phyloP scores from a whole-genome alignment of 805 yeast species.

The Starmera dryadoides region DNA sequence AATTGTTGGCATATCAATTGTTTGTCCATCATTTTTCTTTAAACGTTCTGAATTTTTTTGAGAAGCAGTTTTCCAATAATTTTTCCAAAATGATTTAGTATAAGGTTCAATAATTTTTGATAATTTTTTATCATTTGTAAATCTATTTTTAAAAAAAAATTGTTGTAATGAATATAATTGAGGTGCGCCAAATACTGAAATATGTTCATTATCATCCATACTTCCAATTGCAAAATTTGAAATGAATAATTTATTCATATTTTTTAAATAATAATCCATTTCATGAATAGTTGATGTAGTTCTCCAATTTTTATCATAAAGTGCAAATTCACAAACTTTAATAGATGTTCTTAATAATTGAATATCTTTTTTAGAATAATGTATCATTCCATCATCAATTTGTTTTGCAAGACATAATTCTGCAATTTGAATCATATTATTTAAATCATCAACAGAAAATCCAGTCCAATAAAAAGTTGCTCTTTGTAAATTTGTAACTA shows the following conservation, averaged over 20 bases:
- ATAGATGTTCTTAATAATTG: constrained; percentile 36
- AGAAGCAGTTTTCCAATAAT: constrained; percentile 40
- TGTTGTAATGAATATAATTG: constrained; percentile 45
- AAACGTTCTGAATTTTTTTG: constrained; percentile 30
- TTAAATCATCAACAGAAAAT: constrained; percentile 51
- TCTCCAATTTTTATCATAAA: constrained; percentile 50
- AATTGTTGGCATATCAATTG: constrained; percentile 21
- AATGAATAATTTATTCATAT: constrained; percentile 35
- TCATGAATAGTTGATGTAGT: constrained; percentile 54
- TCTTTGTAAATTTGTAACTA: constrained; percentile 55
- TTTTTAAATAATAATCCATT: constrained; percentile 48
- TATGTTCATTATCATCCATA: constrained; percentile 12
- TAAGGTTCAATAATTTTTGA: constrained; percentile 24
- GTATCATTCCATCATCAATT: constrained; percentile 17
- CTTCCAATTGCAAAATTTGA: constrained; percentile 38
- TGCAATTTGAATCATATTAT: constrained; percentile 43
- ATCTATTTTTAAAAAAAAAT: constrained; percentile 46
- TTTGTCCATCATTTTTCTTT: constrained; percentile 29
- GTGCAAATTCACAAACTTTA: constrained; percentile 38
- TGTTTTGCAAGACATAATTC: constrained; percentile 34
- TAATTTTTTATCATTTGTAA: constrained; percentile 27
- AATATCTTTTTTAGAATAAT: constrained; percentile 32
- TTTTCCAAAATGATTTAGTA: constrained; percentile 42
- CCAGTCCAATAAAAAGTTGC: constrained; percentile 77
- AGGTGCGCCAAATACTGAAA: constrained; percentile 52